A percentile compares a stretch with the other conserved stretches of the same genome.
Conservation (phyloP, 1,284 basidiomycete genomes). For the Heterobasidion parviporum region DNA sequence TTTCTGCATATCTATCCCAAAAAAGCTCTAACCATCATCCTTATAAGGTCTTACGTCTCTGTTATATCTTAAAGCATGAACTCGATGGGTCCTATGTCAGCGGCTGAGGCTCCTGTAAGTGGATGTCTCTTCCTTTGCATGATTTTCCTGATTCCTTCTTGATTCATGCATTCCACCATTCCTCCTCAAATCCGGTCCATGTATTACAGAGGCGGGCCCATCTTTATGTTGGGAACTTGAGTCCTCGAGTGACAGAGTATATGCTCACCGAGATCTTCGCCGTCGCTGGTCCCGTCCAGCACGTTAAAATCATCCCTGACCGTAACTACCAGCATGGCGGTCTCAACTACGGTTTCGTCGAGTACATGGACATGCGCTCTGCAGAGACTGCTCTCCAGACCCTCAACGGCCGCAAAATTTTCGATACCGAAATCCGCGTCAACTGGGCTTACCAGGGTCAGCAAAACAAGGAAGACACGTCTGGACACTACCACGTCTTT, state of each 20-base stretch:
- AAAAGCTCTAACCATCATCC: constrained; percentile 15
- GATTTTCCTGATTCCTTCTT: not conserved
- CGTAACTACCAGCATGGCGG: constrained; percentile 96
- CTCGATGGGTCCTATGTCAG: constrained; percentile 54
- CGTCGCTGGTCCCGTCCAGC: constrained; percentile 90
- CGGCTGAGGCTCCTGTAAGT: constrained; percentile 71
- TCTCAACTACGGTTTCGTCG: constrained; percentile 97
- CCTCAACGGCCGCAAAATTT: constrained; percentile 95
- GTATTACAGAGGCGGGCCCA: constrained; percentile 70
- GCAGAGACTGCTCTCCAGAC: constrained; percentile 96
- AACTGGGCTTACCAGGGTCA: constrained; percentile 98
- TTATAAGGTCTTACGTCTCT: constrained; percentile 21
- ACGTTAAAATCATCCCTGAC: constrained; percentile 98
- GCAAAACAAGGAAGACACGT: constrained; percentile 94
- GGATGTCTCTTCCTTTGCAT: constrained; percentile 2
- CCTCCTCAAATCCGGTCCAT: not conserved
- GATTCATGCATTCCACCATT: not conserved
- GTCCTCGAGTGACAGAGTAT: constrained; percentile 87
- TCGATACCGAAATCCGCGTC: constrained; percentile 94
- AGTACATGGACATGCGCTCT: constrained; percentile 94
- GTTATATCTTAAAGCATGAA: constrained; percentile 64
- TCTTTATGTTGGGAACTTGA: constrained; percentile 96
- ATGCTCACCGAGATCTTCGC: constrained; percentile 96
- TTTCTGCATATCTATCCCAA: constrained; percentile 28
- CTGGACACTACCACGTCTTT: constrained; percentile 94